Base-by-base conservation (phyloP, 768 basidiomycete species). In the Boletellus emodensis region DNA sequence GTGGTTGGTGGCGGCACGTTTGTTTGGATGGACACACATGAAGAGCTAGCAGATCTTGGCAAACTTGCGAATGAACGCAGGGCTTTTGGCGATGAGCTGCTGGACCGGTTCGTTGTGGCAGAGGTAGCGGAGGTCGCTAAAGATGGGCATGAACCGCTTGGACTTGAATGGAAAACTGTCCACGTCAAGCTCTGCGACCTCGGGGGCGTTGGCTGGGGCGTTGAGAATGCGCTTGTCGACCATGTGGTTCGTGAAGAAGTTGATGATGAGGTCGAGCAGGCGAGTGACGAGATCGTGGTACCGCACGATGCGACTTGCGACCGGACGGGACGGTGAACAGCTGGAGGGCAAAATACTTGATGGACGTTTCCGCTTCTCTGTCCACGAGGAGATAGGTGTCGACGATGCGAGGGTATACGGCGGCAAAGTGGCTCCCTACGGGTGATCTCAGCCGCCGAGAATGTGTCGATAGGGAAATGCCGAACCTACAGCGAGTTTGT, bases 111-210 rank as follows among this genome's bases (percentile, higher is more conserved):
- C 72, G 22, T 88, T 93, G 62, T 89, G 85, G 62, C 85, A 87
- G 26, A 93, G 78, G 57, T 91, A 90, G 9, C 90, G 81, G 28
- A 98, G 77, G 66, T 94, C 91, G 58, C 87, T 87, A 67, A 97
- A 95, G 41, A 98, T 82, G 2, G 91, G 90, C 85, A 94, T 90
- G 71, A 95, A 96, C 9, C 94, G 87, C 66, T 97, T 97, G 15
- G 89, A 91, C 68, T 90, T 87, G 82, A 96, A 96, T 0, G 90
- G 86, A 51, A 83, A 81, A 35, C 83, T 81, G 42, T 96, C 94
- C 36, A 91, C 85, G 52, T 94, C 90, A 46, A 96, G 59, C 42
- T 63, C 60, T 62, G 60, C 39, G n/a, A 48, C 38, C 18, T 63
- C 59, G 17, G 68, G 35, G 0, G 62, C 40, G 7, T 62, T 44